These are phyloP conservation scores for Carex arenaria DNA, from an alignment of 202 grass and related monocot species.

Conservation along the genomic window DNA sequence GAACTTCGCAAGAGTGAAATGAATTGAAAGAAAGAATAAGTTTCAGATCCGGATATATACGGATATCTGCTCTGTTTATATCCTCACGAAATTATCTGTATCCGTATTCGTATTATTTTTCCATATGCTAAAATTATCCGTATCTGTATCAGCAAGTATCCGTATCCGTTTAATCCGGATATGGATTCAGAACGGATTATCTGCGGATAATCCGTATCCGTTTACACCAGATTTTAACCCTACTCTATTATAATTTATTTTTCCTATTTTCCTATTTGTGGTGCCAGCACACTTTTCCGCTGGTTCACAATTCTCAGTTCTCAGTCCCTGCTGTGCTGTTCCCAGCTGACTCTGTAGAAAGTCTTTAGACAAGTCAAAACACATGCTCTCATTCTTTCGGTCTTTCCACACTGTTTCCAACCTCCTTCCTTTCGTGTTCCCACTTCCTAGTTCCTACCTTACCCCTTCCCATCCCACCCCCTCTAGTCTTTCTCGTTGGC, in stretches of 20 bases:
- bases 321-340: not conserved
- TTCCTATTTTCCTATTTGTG: not conserved
- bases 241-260: not conserved
- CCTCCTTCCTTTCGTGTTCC: slow-evolving; percentile 3
- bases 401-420: slow-evolving; percentile 19
- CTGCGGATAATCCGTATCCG: too few relatives aligned
- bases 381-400: not conserved
- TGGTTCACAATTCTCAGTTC: not conserved
- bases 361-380: slow-evolving; percentile 24
- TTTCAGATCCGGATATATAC: too few relatives aligned
- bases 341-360: not conserved
- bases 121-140: too few relatives aligned
- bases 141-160: too few relatives aligned
- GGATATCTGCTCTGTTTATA: too few relatives aligned
- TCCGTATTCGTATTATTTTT: too few relatives aligned
- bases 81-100: too few relatives aligned
- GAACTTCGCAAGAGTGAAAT: too few relatives aligned
- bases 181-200: too few relatives aligned
- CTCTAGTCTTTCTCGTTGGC: not conserved
- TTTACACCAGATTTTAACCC: too few relatives aligned
- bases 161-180: too few relatives aligned
- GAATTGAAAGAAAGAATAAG: too few relatives aligned
- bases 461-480: not conserved
- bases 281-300: not conserved
- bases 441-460: slow-evolving; percentile 9